Base-by-base conservation (phyloP, 106 monocot genomes). In the Dioscorea alata region DNA sequence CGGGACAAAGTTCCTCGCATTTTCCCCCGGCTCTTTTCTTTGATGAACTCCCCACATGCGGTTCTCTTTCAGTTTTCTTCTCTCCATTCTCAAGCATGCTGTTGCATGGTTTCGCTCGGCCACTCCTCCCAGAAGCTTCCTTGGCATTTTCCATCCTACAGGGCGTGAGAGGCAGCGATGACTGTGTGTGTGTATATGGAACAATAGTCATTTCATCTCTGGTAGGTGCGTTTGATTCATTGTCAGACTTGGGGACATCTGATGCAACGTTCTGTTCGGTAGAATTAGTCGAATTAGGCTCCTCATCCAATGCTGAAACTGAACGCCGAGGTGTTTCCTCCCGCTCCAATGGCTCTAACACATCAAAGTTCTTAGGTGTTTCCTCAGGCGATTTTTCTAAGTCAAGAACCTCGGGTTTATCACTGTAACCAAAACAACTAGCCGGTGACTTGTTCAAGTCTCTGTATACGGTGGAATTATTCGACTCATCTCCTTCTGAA, bases 401-500 rank as follows among this genome's bases (percentile, higher is more conserved):
- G 18, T 69, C 68, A 25, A 58, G 61, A 35, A 60, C 73, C 50
- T 83, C 80, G 59, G 69, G 73, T 61, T 77, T 74, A 57, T 80
- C 80, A 22, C 57, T 22, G 53, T 63, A 60, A 52, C 59, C 69
- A 28, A 65, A 57, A 72, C 49, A 67, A 56, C 71, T 69, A 7
- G 74, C 78, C 0, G 76, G 86, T 15, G 66, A 74, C 57, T 79
- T 79, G 56, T 87, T 87, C 58, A 85, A 73, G 74, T 93, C 88
- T 50, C 83, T 63, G 66, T 68, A 88, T 21, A 63, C 33, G 17
- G 64, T 61, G 8, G 64, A 76, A 31, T 77, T 85, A 23, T 86
- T 83, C 31, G 84, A 89, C 64, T 84, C 91, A 50, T 82, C 80
- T 62, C 81, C 85, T 13, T 82, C 86, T 2, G 80, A 82, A 19